Conservation (phyloP, 2,329 filamentous ascomycete species). For the Cladosporium sp. region DNA sequence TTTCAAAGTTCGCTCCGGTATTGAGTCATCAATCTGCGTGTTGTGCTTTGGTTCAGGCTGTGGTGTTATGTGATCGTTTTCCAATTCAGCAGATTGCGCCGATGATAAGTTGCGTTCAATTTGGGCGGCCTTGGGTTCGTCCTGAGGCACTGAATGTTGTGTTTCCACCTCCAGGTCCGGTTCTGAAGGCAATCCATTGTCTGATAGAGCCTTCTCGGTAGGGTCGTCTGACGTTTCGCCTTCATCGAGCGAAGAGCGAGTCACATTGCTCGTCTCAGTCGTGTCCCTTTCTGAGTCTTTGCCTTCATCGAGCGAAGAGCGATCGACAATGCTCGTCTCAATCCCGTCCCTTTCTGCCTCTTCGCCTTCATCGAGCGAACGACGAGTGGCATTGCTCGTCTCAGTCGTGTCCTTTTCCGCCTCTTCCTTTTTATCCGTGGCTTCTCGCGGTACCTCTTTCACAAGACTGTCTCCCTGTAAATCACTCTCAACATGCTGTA, state of each 20-base stretch:
- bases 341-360: no score
- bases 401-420: not conserved
- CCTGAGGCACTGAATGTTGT: no score
- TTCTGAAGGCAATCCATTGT: not conserved
- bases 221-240: conserved; percentile 1
- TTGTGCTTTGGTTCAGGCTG: no score
- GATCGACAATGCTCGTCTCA: not conserved
- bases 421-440: not conserved
- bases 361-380: not conserved
- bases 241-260: not conserved
- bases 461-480: not conserved
- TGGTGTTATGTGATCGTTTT: no score
- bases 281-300: not conserved
- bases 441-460: not conserved
- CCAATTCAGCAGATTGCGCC: no score
- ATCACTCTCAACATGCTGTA: not conserved
- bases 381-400: not conserved
- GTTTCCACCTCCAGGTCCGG: no score
- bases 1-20: not conserved
- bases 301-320: not conserved
- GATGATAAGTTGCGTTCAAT: no score
- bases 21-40: no score
- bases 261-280: not conserved
- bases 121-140: no score
- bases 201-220: conserved; percentile 6